Base-by-base conservation (phyloP, 2,329 filamentous ascomycete genomes). In the Aspergillus sp. region DNA sequence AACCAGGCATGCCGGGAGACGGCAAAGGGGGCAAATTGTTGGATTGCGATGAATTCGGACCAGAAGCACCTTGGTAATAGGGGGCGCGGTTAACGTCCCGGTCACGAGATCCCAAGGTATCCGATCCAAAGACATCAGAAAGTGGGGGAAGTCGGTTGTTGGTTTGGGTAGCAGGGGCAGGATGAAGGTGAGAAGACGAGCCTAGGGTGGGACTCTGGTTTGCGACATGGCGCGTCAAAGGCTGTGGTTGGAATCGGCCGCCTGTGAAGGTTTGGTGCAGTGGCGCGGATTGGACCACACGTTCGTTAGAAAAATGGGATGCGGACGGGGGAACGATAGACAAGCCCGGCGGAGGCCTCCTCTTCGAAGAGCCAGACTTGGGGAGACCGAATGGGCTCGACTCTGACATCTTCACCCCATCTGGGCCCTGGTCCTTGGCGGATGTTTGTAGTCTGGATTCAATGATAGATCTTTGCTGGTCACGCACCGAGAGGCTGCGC, bases 301-400 rank as follows among this genome's bases (percentile, higher is more conserved):
- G 81, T 74, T 98, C 93, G 60, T 90, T 83, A 56, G 90, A 88
- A 61, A 97, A 97, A 49, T 90, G 86, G 56, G 93, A 83, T 52
- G 94, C 90, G 5, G 90, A 89, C 1, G 93, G 93, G 27, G 93
- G 87, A n/a, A 94, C 87, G 54, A 98, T 98, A 45, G 90, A 94
- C 39, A 98, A 75, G 36, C 90, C 90, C 1, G 90, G 88, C 33
- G 93, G 93, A 46, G 82, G 79, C 65, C 60, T 83, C 78, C 55
- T 75, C 67, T 63, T 67, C 30, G 59, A 60, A 46, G 43, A 77
- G 70, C 57, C 70, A 70, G 48, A 58, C 53, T 55, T 62, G 43
- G 63, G 52, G 43, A 61, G 43, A 12, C 62, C 64, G 47, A 70
- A 67, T 13, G 67, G 59, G 39, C 61, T 68, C 19, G 70, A 64